Conservation (phyloP, 2,329 filamentous ascomycete genomes). For the Stachybotrys elegans region DNA sequence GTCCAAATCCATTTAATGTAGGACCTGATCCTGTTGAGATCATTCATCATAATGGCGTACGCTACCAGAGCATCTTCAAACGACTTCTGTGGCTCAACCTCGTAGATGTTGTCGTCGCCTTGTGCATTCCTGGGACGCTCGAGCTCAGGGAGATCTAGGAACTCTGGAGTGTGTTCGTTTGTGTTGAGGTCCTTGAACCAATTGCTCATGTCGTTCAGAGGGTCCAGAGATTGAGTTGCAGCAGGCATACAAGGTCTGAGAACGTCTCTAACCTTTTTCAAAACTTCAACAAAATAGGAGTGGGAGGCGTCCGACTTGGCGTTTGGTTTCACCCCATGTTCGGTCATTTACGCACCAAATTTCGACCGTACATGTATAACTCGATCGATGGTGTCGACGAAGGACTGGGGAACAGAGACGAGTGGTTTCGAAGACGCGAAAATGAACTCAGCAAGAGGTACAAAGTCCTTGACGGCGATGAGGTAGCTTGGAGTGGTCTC, state of each 20-base stretch:
- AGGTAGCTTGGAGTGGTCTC: slow-evolving; percentile 19
- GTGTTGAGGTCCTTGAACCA: slow-evolving; percentile 28
- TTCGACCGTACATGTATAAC: slow-evolving; percentile 28
- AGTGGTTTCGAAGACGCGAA: slow-evolving; percentile 11
- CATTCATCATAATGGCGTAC: slow-evolving; percentile 18
- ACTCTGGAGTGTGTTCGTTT: slow-evolving; percentile 31
- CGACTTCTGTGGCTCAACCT: slow-evolving; percentile 20
- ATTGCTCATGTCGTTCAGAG: slow-evolving; percentile 14
- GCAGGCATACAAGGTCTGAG: slow-evolving; percentile 17
- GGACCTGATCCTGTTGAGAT: slow-evolving; percentile 20
- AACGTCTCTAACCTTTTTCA: slow-evolving; percentile 27
- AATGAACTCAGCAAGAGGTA: slow-evolving; percentile 31
- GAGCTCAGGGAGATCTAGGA: slow-evolving; percentile 23
- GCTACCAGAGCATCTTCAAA: slow-evolving; percentile 22
- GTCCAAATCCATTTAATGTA: slow-evolving; percentile 25
- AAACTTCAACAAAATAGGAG: slow-evolving; percentile 25
- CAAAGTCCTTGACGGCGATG: slow-evolving; percentile 31
- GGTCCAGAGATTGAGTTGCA: not conserved
- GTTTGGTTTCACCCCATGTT: slow-evolving; percentile 10
- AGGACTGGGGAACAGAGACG: slow-evolving; percentile 20
- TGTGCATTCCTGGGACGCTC: slow-evolving; percentile 1
- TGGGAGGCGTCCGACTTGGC: slow-evolving; percentile 21
- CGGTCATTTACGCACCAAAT: slow-evolving; percentile 17
- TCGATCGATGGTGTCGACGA: slow-evolving; percentile 26
- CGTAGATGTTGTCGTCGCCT: slow-evolving; percentile 16